Evolutionary conservation across 1,284 basidiomycete species (phyloP).

Genomic region (Rhizoctonia solani): DNA sequence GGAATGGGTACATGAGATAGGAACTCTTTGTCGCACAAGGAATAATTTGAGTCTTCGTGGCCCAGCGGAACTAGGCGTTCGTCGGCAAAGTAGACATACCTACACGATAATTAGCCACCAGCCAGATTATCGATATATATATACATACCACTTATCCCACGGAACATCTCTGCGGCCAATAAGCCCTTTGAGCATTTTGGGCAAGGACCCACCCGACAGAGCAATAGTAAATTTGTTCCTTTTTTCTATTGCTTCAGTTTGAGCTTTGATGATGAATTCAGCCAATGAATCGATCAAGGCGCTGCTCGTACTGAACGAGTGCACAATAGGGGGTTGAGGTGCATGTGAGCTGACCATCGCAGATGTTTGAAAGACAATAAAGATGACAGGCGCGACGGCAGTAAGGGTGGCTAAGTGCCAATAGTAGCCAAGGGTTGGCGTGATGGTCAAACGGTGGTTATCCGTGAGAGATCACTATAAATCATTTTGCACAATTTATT

Average conservation of each 20-base stretch:
- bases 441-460: conserved; percentile 40
- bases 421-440: conserved; percentile 51
- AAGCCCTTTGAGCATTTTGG: conserved; percentile 79
- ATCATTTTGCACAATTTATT: background rate
- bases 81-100: conserved; percentile 98
- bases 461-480: conserved; percentile 32
- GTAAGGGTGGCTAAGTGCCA: conserved; percentile 49
- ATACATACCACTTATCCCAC: conserved; percentile 91
- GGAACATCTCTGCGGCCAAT: conserved; percentile 73
- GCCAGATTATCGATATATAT: conserved; percentile 24
- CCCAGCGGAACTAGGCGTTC: conserved; percentile 95
- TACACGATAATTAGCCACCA: conserved; percentile 46
- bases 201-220: conserved; percentile 90
- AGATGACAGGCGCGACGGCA: conserved; percentile 44
- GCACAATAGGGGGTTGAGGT: conserved; percentile 65
- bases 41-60: conserved; percentile 90
- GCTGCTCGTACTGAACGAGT: conserved; percentile 67
- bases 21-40: conserved; percentile 73
- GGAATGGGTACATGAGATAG: conserved; percentile 87
- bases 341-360: conserved; percentile 44
- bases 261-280: conserved; percentile 82
- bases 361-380: background rate
- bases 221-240: conserved; percentile 91
- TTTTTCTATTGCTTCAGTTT: conserved; percentile 87
- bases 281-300: conserved; percentile 70